Conservation (phyloP, 2,329 filamentous ascomycete species). For the Fusarium albidum region DNA sequence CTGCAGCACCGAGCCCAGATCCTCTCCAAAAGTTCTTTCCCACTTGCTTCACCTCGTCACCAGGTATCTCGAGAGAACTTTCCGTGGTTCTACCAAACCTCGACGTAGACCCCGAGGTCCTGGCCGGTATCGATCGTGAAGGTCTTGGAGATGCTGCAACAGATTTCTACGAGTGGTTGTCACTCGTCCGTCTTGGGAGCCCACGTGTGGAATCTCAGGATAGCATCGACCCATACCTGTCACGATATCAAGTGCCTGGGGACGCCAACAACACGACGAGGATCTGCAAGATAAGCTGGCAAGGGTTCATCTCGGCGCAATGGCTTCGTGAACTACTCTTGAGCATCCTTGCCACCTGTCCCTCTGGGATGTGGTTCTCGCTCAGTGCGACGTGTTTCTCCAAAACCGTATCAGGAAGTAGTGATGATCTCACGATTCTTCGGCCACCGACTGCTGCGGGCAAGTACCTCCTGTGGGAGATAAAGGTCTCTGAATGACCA, state of each 20-base stretch:
- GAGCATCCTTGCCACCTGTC: conserved; percentile 52
- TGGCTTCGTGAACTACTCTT: conserved; percentile 62
- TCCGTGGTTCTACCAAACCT: conserved; percentile 37
- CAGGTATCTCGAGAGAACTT: conserved; percentile 26
- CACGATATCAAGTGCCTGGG: conserved; percentile 69
- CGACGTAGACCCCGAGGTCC: conserved; percentile 34
- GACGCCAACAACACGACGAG: conserved; percentile 39
- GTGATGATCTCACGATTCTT: conserved; percentile 62
- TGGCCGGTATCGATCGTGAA: conserved; percentile 49
- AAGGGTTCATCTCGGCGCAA: conserved; percentile 62
- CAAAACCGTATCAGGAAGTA: conserved; percentile 52
- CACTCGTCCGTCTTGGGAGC: conserved; percentile 71
- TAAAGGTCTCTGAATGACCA: conserved; percentile 54
- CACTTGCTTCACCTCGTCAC: conserved; percentile 49
- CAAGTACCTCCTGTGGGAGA: conserved; percentile 70
- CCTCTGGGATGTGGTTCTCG: conserved; percentile 62
- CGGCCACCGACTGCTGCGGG: conserved; percentile 57
- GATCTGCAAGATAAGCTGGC: conserved; percentile 65
- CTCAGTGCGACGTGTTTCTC: conserved; percentile 62
- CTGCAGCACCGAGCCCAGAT: conserved; percentile 56
- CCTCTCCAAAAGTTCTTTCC: conserved; percentile 58
- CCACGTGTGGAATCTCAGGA: conserved; percentile 68
- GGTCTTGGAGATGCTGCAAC: conserved; percentile 70
- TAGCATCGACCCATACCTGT: conserved; percentile 72
- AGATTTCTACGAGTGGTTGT: conserved; percentile 78